Evolutionary conservation across 371 early-diverging fungal genomes (phyloP), one percentile per base, ranked within the genome.

Genomic region (Apophysomyces sp.): DNA sequence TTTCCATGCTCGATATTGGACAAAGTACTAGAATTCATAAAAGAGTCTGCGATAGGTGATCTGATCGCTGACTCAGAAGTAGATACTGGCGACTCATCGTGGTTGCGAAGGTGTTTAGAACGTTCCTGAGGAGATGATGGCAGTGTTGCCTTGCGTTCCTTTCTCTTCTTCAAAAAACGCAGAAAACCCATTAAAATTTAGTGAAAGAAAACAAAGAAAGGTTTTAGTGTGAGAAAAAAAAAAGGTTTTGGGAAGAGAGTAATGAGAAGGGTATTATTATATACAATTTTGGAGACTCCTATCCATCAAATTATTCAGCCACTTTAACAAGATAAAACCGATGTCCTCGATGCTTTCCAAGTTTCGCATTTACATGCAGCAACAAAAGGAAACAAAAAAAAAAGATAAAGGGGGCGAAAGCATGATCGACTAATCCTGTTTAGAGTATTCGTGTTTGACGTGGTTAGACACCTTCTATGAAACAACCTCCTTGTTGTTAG

Each of bases 21-120:
- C 18, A 32, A 26, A n/a, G 15, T 59, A 18, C 41, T 21, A 44
- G 16, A 16, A 21, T 44, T 58, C 34, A 58, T 58, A 39, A 64
- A 59, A n/a, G 41, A 28, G 16, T 56, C 60, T 29, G 60, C 60
- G 34, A 65, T 65, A 26, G 60, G 60, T 16, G 65, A 60, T 36
- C 21, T 16, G 15, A 30, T 24, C 4, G 30, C 15, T 0, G 26
- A 29, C n/a, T 49, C 59, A 28, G 26, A 41, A 15, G 37, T 29
- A 15, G 53, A 52, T 32, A 24, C 32, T 36, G 26, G 15, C 6
- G 21, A 15, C 11, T 58, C 51, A 30, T 55, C 51, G 9, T 36
- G 28, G 52, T 34, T 62, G 26, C 11, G 60, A 65, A 21, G 60
- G 16, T 15, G 58, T 41, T 34, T 41, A 6, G 36, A 34, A 31